These are phyloP conservation scores for Ramaria rubella DNA, from an alignment of 768 basidiomycete species.

Conservation along the genomic window DNA sequence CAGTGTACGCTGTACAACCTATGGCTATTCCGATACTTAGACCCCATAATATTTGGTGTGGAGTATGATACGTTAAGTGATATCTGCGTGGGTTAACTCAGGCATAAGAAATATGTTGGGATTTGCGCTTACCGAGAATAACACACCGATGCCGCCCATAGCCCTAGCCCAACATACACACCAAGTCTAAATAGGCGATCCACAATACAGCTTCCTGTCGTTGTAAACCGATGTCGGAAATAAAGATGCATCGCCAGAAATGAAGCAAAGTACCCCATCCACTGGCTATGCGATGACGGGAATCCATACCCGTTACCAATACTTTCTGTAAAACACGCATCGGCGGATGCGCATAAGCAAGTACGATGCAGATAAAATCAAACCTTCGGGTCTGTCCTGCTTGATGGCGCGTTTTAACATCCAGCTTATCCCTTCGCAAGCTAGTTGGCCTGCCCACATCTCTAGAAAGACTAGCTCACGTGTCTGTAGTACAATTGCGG, in stretches of 20 bases:
- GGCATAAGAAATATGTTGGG: not conserved
- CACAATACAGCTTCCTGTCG: conserved; percentile 43
- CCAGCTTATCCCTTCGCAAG: conserved; percentile 64
- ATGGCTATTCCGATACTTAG: conserved; percentile 52
- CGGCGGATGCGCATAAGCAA: not conserved
- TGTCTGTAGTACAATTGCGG: conserved; percentile 63
- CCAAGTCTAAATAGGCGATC: conserved; percentile 44
- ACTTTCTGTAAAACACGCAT: conserved; percentile 33
- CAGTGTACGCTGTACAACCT: conserved; percentile 47
- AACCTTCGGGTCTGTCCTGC: conserved; percentile 63
- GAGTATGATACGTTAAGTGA: conserved; percentile 66
- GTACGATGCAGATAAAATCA: conserved; percentile 17
- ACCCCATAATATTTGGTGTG: conserved; percentile 72
- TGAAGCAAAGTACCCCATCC: conserved; percentile 80
- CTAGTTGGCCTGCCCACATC: conserved; percentile 79
- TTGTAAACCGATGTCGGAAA: conserved; percentile 57
- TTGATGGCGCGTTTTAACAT: conserved; percentile 60
- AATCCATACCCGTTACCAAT: conserved; percentile 75
- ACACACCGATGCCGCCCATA: conserved; percentile 61
- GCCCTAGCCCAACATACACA: conserved; percentile 44
- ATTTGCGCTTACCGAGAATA: conserved; percentile 59
- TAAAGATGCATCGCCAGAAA: conserved; percentile 71
- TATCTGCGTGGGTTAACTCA: conserved; percentile 36
- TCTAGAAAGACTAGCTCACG: conserved; percentile 73
- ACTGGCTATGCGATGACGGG: conserved; percentile 85